These are phyloP conservation scores for Chlamydomonas schloesseri DNA, from an alignment of 139 green algal genomes.

Conservation along the genomic window DNA sequence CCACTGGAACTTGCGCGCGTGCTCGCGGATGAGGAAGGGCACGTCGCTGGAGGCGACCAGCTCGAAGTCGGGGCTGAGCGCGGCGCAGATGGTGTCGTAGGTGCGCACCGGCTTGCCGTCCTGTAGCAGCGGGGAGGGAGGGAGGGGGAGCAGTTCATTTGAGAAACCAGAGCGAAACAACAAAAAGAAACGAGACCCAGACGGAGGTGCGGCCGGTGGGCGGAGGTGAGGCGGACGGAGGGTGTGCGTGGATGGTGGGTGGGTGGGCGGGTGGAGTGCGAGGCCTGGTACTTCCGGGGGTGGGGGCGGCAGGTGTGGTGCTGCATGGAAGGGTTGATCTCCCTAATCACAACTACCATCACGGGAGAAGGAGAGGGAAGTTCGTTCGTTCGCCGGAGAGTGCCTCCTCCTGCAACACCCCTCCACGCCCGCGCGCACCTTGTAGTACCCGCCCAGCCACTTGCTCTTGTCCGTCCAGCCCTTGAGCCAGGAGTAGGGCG, in stretches of 20 bases:
- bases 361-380: no score
- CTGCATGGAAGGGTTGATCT: no score
- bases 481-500: constrained; percentile 82
- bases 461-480: constrained; percentile 67
- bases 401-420: neutral
- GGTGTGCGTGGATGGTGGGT: no score
- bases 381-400: no score
- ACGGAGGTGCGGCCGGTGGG: no score
- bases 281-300: no score
- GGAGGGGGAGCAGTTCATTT: neutral
- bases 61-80: constrained; percentile 55
- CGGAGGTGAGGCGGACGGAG: no score
- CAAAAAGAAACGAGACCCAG: neutral
- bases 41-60: constrained; percentile 61
- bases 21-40: constrained; percentile 74
- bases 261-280: no score
- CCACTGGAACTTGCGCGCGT: constrained; percentile 75
- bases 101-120: constrained; percentile 46
- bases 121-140: neutral
- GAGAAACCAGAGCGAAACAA: no score
- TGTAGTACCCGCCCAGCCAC: constrained; percentile 59
- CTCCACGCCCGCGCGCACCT: constrained; percentile 10
- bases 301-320: no score
- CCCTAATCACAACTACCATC: no score
- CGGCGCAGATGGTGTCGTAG: constrained; percentile 15